Evolutionary conservation across 192 early-diverging fungal genomes (phyloP), one percentile per base, ranked within the genome.

Genomic region (Nowakowskiella sp.): DNA sequence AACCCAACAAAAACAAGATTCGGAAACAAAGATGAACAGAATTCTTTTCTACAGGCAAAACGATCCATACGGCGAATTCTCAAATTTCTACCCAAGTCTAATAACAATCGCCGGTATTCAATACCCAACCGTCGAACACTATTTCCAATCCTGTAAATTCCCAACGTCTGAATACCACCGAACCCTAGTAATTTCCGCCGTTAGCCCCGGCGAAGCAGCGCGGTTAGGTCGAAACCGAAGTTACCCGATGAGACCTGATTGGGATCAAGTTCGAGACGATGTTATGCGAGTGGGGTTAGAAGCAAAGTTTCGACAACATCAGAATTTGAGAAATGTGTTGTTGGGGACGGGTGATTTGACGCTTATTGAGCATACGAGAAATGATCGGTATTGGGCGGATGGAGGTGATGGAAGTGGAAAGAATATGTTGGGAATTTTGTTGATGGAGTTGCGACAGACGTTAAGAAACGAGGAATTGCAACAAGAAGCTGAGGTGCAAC

Each of bases 351-450:
- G 63, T 1, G 62, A 70, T 30, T 30, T 44, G 26, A 13, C 1
- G 10, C 47, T 73, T 1, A 62, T 76, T 5, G 71, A 73, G 44
- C 71, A 73, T 54, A 73, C 71, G 13, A 45, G 47, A 25, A 25
- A 51, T 6, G 71, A 73, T 76, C 49, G n/a, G 8, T 73, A 74
- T 32, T 73, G 71, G 71, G 71, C 55, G 8, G 71, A 73, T 56
- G 71, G 71, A 1, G 71, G 71, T 21, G 62, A 76, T 62, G 72
- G 73, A 7, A 64, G 19, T 1, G 71, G 71, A 19, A 33, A 25
- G 29, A 73, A 73, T 45, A 53, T 16, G 26, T 45, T 73, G 22
- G 71, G 71, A 24, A 27, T 44, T 3, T 23, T 73, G 26, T 57
- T 73, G 27, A 76, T 73, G 72, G 39, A 47, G 36, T 47, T 76